Base-by-base conservation (phyloP, 1,284 basidiomycete genomes). In the Austroboletus niveus region DNA sequence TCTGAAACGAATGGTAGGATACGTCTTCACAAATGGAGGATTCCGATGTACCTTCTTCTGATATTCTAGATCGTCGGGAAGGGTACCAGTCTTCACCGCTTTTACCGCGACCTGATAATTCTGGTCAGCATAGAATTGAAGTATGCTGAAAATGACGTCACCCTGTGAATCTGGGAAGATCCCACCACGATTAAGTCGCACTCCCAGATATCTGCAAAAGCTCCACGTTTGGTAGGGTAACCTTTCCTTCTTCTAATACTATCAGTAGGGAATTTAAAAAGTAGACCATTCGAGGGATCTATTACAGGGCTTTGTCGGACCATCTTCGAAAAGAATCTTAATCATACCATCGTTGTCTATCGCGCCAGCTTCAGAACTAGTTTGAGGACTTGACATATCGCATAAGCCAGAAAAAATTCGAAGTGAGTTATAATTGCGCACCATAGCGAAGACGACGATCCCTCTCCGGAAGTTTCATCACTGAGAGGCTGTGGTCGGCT, bases 181-280 rank as follows among this genome's bases (percentile, higher is more conserved):
- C 29, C 51, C 9, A 42, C 11, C 14, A 42, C 54, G 14, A 54
- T 36, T 20, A 65, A 47, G 8, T 64, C 55, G 7, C 63, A 67
- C 41, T 64, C 47, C 66, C 63, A 69, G 9, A 69, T 36, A 49
- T 69, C 64, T 34, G 52, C 63, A 15, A 53, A 69, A n/a, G 6
- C 38, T 8, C 63, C 63, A 20, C 17, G 22, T 0, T 8, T 35
- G 5, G 32, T 49, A 29, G 66, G 27, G 39, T 47, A 67, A 11
- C 0, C 3, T 11, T 17, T 4, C 35, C 20, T 63, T 45, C 54
- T 61, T 35, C 24, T 53, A 12, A 68, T 22, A 15, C 5, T 42
- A 4, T 43, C 17, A 32, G 38, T 34, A 7, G 50, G 42, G 30
- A 45, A n/a, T 32, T 10, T 47, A 51, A 62, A 55, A 12, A 49